Evolutionary conservation across 2,329 filamentous ascomycete species (phyloP).

Genomic region (Geosmithia morbida): DNA sequence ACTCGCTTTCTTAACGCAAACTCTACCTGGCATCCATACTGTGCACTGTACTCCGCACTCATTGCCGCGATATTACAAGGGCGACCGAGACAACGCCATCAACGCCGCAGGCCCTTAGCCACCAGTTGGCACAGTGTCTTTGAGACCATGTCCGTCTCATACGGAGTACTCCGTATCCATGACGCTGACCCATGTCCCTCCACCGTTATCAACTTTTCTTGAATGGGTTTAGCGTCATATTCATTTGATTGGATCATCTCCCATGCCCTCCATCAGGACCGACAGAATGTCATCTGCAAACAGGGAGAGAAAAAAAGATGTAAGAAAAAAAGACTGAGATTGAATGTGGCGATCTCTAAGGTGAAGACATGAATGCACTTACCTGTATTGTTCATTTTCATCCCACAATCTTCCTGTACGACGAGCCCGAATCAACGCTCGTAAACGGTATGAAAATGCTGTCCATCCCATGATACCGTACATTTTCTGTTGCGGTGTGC

Average conservation of each 20-base stretch:
- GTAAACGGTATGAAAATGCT: no score
- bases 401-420: no score
- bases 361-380: no score
- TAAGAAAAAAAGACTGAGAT: no score
- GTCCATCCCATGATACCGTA: no score
- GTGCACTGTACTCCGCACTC: background rate
- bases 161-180: background rate
- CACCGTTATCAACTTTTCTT: background rate
- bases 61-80: background rate
- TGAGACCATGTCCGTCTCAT: background rate
- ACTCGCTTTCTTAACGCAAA: no score
- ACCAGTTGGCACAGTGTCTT: background rate
- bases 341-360: no score
- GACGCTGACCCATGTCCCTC: background rate
- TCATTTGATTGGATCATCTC: constrained; percentile 1
- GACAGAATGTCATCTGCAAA: background rate
- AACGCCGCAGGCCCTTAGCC: background rate
- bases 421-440: no score
- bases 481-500: no score
- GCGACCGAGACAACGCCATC: background rate
- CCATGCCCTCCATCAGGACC: background rate
- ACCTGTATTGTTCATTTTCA: no score
- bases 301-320: no score
- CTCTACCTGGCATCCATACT: background rate
- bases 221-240: background rate